These are phyloP conservation scores for Cytospora chrysosperma DNA, from an alignment of 2,329 filamentous ascomycete species.

Conservation along the genomic window DNA sequence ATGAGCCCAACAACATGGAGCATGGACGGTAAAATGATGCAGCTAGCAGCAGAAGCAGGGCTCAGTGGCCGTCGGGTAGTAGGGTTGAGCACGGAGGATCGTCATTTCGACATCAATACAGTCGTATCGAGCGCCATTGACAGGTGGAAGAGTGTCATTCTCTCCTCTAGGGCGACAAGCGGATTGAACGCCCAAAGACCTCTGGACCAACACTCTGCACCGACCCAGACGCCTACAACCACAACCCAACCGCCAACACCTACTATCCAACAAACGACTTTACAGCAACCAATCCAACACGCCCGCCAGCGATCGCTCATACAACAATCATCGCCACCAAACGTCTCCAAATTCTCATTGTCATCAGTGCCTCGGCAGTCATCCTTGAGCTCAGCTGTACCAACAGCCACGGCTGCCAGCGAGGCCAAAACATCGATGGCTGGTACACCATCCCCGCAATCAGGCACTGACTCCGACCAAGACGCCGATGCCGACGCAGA, in stretches of 20 bases:
- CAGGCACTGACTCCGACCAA: constrained; percentile 13
- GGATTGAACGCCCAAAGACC: constrained; percentile 52
- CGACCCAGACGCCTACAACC: constrained; percentile 26
- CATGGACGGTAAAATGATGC: constrained; percentile 48
- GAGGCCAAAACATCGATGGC: constrained; percentile 21
- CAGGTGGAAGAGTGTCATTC: constrained; percentile 61
- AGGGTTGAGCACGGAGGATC: constrained; percentile 51
- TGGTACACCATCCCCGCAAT: constrained; percentile 18
- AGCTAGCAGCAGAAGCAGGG: constrained; percentile 46
- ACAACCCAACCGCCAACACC: constrained; percentile 28
- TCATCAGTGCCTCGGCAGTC: background rate
- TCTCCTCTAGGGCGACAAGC: constrained; percentile 44
- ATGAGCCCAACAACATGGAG: constrained; percentile 52
- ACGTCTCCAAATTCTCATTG: constrained; percentile 26
- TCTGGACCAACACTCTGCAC: constrained; percentile 38
- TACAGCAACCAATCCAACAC: constrained; percentile 28
- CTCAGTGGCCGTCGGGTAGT: constrained; percentile 40
- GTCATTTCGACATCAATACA: constrained; percentile 50
- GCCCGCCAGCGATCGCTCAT: constrained; percentile 25
- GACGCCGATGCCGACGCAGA: constrained; percentile 19
- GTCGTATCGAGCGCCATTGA: constrained; percentile 56
- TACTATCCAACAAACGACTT: constrained; percentile 25
- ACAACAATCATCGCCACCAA: constrained; percentile 36
- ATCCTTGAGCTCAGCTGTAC: constrained; percentile 11
- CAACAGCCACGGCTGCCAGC: constrained; percentile 10